Evolutionary conservation across 2,329 filamentous ascomycete species (phyloP).

Genomic region (Metarhizium humberi): DNA sequence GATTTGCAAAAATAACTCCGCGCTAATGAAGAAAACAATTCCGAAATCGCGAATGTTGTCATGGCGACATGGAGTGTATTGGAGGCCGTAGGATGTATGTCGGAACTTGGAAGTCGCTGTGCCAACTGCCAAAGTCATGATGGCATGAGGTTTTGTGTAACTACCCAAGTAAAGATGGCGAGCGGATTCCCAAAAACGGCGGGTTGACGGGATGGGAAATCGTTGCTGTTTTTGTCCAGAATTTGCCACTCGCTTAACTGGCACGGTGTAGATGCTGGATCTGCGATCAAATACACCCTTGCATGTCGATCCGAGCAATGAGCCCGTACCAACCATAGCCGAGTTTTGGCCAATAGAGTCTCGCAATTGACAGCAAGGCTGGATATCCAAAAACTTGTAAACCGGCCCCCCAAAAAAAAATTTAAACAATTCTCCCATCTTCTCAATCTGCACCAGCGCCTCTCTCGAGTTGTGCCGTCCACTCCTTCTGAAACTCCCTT

Average conservation of each 20-base stretch:
- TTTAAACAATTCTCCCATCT: not conserved
- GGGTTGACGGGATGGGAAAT: not conserved
- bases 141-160: not conserved
- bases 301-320: not conserved
- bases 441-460: conserved; percentile 16
- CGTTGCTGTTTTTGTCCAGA: not conserved
- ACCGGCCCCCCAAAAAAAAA: not conserved
- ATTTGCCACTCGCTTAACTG: conserved; percentile 1
- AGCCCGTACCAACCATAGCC: not conserved
- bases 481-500: conserved; percentile 44
- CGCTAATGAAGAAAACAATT: not conserved
- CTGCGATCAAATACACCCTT: not conserved
- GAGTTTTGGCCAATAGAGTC: not conserved
- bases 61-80: not conserved
- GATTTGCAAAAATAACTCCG: not conserved
- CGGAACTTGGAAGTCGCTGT: not conserved
- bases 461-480: conserved; percentile 26
- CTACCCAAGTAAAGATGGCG: not conserved
- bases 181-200: not conserved
- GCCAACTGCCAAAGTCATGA: not conserved
- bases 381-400: not conserved
- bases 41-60: not conserved
- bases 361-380: not conserved
- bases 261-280: not conserved
- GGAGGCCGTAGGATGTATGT: not conserved